Conservation (phyloP, 208 protist species). For the Leishmania arabica region DNA sequence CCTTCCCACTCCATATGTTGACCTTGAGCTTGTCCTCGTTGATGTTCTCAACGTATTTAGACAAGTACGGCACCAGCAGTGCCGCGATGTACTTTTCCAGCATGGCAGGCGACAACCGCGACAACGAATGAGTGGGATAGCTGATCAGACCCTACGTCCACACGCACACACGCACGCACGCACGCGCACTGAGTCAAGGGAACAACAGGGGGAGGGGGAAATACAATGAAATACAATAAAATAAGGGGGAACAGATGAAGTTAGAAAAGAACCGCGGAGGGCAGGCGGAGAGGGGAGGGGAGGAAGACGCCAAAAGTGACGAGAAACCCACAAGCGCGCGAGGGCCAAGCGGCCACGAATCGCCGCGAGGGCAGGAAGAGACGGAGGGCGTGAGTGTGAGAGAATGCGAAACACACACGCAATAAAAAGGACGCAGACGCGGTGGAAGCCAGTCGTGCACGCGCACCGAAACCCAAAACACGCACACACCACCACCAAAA, state of each 20-base stretch:
- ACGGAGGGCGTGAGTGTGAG: background rate
- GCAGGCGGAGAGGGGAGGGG: too few species aligned
- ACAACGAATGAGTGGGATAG: background rate
- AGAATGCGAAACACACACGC: too few species aligned
- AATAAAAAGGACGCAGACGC: background rate
- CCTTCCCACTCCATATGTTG: conserved; percentile 86
- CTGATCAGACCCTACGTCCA: background rate
- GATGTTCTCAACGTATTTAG: conserved; percentile 85
- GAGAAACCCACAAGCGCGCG: background rate
- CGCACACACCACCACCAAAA: background rate
- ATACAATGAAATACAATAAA: too few species aligned
- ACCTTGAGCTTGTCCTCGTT: conserved; percentile 79
- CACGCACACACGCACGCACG: background rate
- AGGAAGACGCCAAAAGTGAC: background rate
- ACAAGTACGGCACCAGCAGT: conserved; percentile 86
- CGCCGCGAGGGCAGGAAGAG: background rate
- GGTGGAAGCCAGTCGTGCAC: background rate
- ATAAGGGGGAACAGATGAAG: too few species aligned
- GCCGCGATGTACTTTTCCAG: conserved; percentile 83
- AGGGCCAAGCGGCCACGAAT: background rate
- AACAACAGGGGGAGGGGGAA: background rate
- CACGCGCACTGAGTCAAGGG: background rate
- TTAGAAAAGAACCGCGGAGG: background rate
- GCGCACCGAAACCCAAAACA: background rate
- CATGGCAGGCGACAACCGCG: conserved; percentile 36